These are phyloP conservation scores for Amaranthus cruentus DNA, from an alignment of 148 eudicot genomes.

Conservation along the genomic window DNA sequence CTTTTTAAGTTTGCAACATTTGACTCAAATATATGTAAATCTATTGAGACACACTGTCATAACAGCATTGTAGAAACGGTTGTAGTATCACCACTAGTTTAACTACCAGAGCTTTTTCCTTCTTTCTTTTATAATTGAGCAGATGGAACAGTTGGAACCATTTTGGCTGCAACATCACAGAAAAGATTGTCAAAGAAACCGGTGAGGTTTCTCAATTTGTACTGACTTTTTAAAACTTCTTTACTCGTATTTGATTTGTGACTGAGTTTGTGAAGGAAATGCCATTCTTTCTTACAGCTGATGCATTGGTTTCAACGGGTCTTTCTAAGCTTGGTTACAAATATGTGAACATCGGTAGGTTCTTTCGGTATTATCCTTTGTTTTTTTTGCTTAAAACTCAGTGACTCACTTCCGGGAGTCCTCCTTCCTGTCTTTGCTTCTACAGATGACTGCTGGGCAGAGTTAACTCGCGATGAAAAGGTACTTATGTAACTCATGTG, in stretches of 20 bases:
- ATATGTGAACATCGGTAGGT: constrained; percentile 68
- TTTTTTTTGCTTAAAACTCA: neutral
- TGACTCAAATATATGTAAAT: neutral
- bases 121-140: neutral
- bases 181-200: constrained; percentile 32
- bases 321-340: constrained; percentile 68
- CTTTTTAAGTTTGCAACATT: neutral
- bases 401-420: neutral
- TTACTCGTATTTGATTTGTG: neutral
- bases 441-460: constrained; percentile 97
- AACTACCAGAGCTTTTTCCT: neutral
- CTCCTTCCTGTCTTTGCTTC: constrained; percentile 6
- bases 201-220: constrained; percentile 19
- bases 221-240: no score
- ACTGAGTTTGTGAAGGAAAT: neutral
- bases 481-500: constrained; percentile 20
- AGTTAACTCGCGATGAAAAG: constrained; percentile 51
- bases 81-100: no score
- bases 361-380: neutral
- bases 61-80: no score
- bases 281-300: constrained; percentile 40
- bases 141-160: constrained; percentile 51
- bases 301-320: constrained; percentile 70
- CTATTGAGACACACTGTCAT: no score
- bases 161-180: constrained; percentile 30